Base-by-base conservation (phyloP, 1,284 basidiomycete species). In the Meira miltonrushii region DNA sequence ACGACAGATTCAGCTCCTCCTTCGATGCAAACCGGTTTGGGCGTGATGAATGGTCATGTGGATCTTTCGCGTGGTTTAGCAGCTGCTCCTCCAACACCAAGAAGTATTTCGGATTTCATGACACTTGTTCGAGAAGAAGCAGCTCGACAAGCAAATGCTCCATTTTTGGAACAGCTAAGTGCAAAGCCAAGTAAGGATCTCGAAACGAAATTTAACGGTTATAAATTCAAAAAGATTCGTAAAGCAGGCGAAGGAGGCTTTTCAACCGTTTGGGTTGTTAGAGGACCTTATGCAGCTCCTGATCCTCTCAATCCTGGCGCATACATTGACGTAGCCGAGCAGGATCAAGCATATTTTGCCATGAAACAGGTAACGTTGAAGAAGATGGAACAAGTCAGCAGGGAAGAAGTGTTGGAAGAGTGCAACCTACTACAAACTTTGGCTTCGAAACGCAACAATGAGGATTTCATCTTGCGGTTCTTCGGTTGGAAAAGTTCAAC, bases 351-450 rank as follows among this genome's bases (percentile, higher is more conserved):
- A 2, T 71, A 64, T 57, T 78, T 75, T 56, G 75, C 75, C 13
- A 68, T 78, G 59, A 78, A 78, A 59, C 74, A 74, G 53, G 74
- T 78, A 50, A 71, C 68, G 28, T 62, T 78, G 17, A 70, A 71
- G 39, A 66, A 72, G 46, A 62, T 77, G 53, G 75, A 78, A 56
- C 64, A 68, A 56, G 67, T 72, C 55, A 70, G 69, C 47, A 65
- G 73, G 47, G 63, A 70, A 41, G 75, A 75, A 49, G 64, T 78
- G 17, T 65, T 77, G 46, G 68, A 74, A 46, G 75, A 78, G 53
- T 74, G 72, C 43, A 72, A 75, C 50, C 57, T 71, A 21, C 56
- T 75, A 5, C 66, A 74, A 23, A 66, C 66, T 39, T 67, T 78
- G 17, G 68, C 71, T 7, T 60, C 65, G 19, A 60, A 66, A 11